Evolutionary conservation across 768 basidiomycete species (phyloP).

Genomic region (Strobilomyces dryophilus): DNA sequence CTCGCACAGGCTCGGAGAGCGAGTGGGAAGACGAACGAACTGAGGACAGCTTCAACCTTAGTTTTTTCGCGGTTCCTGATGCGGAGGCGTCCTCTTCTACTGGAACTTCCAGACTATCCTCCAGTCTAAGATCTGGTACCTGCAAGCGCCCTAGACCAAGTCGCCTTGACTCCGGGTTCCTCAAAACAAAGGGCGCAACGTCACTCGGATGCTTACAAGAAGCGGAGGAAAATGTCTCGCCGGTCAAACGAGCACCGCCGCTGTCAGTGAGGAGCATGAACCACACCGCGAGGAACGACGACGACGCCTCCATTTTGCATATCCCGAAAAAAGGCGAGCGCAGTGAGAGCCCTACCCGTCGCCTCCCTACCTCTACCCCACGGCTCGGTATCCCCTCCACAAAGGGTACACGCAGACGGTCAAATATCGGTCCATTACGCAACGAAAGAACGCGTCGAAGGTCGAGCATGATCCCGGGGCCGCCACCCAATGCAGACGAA

Average conservation of each 20-base stretch:
- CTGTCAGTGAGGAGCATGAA: constrained; percentile 71
- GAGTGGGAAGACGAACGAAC: constrained; percentile 91
- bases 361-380: constrained; percentile 45
- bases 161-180: constrained; percentile 66
- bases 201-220: constrained; percentile 65
- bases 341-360: constrained; percentile 45
- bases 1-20: constrained; percentile 67
- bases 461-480: constrained; percentile 78
- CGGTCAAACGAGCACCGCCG: constrained; percentile 32
- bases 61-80: constrained; percentile 36
- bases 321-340: constrained; percentile 35
- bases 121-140: constrained; percentile 12
- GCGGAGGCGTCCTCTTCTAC: constrained; percentile 32
- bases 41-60: constrained; percentile 67
- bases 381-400: constrained; percentile 29
- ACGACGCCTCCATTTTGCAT: constrained; percentile 19
- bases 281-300: constrained; percentile 29
- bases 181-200: constrained; percentile 47
- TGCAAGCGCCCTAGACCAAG: constrained; percentile 54
- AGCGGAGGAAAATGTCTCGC: constrained; percentile 58
- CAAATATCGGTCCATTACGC: constrained; percentile 73
- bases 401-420: constrained; percentile 53
- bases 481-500: constrained; percentile 44
- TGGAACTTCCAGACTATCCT: constrained; percentile 20
- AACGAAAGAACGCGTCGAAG: constrained; percentile 68